Base-by-base conservation (phyloP, 768 basidiomycete genomes). In the Chalciporus chontae region DNA sequence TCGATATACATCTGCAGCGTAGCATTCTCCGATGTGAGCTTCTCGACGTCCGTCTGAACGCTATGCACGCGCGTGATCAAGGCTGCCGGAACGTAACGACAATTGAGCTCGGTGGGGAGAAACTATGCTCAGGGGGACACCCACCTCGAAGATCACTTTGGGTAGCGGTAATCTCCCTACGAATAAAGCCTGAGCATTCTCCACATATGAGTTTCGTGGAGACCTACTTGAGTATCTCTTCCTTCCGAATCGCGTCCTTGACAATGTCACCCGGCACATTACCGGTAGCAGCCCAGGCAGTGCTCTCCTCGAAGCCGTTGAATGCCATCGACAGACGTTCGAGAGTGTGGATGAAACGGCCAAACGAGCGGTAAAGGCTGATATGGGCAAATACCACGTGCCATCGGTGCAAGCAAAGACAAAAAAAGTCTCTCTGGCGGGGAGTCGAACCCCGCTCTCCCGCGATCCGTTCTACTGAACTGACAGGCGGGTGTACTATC, bases 1-100 rank as follows among this genome's bases (percentile, higher is more conserved):
- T 93, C 89, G 61, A 91, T 90, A 62, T 93, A 93, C 82, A 84
- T 86, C 62, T 93, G 90, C 47, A 93, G 70, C 6, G 84, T 91
- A 49, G 84, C 83, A 55, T 93, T 93, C 43, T 84, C 86, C 4
- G 88, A 86, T 2, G 75, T 70, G 18, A 93, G 73, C 66, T 87
- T 90, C 53, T 91, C 86, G n/a, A 88, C 77, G 55, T 93, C 90
- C 50, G 74, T 75, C 69, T 92, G 86, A 8, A 87, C 82, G 24
- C 72, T 69, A 54, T 86, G 80, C 3, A 85, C 83, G 53, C 86
- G 81, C 14, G 73, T 72, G 27, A 88, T 63, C 54, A 92, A 74
- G 47, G 81, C 90, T 92, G 57, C 8, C 56, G 24, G 42, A 24
- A 24, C 27, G 40, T 23, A 48, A 34, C 9, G 17, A 26, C 15